Base-by-base conservation (phyloP, 2,329 filamentous ascomycete genomes). In the Fusarium concolor region DNA sequence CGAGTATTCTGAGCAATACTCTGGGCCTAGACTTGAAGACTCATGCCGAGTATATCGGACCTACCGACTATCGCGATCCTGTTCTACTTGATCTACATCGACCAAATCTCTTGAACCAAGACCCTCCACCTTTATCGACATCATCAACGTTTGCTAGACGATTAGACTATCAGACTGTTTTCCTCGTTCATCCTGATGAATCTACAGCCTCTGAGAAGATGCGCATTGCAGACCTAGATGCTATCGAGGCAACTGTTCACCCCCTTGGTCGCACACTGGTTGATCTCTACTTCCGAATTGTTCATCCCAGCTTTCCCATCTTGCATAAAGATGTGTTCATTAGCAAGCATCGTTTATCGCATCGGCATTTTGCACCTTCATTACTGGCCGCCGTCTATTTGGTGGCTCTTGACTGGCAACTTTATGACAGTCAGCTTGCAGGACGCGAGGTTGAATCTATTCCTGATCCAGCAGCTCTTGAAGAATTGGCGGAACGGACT, bases 251-350 rank as follows among this genome's bases (percentile, higher is more conserved):
- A 28, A 81, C 88, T 38, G 87, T 92, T 6, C 84, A 85, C 24
- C 87, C 89, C 6, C 85, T 91, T 67, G 90, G 90, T 18, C 83
- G 84, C 47, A 85, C 85, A 10, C 78, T 92, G 44, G 83, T 92
- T 67, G 87, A 89, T 67, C 82, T 92, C 20, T 92, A 91, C 79
- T 92, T 92, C 74, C 81, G 85, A 26, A 85, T 87, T 38, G 82
- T 89, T 10, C 87, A 89, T 67, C 86, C 86, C 0, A 83, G 81
- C 57, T 88, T 86, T 68, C 87, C 87, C 2, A 83, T 89, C 45
- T 74, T 89, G 5, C 86, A 89, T 71, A 89, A 89, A 72, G 84
- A 83, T 31, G 86, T 89, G 14, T 89, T 87, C 62, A 79, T 89
- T 37, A 87, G 88, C 71, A 89, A 89, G 72, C 88, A 89, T 68